Evolutionary conservation across 129 eudicot genomes (phyloP), one percentile per base, ranked within the genome.

Genomic region (Saposhnikovia divaricata): DNA sequence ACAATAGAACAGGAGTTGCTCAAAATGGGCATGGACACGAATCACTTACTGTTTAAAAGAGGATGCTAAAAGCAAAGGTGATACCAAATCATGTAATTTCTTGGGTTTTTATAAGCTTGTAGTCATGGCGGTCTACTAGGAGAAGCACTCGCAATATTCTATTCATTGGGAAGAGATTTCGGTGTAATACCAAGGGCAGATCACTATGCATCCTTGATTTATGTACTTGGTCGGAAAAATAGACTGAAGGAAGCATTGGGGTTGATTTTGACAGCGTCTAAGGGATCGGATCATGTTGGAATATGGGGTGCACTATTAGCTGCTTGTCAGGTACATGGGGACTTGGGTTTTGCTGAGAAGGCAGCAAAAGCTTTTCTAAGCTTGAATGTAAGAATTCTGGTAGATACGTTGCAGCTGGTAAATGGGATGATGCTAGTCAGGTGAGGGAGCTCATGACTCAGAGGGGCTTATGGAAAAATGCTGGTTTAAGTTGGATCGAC

Each of bases 281-380:
- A 42, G 48, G 61, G 85, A 4, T 85, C 77, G 27, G 77, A 85
- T 71, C 84, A 79, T 73, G 73, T 85, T 21, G 81, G 88, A 34
- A 80, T 85, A 75, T 87, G 88, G 90, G 90, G 90, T 73, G 86
- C 88, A 31, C 85, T 87, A 15, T 72, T 87, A 75, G 81, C 74
- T 72, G 76, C 88, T 82, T 82, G 86, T 63, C 66, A 84, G n/a
- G 78, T 87, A 38, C 88, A 87, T 80, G 88, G 86, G 59, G 69
- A 87, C 79, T 34, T 79, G 43, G 85, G 74, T 19, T 76, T 84
- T 80, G 90, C 87, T 14, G 76, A 44, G 48, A 85, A 76, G 53
- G 89, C 91, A 13, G 87, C 87, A 19, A 77, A 83, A 53, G 79
- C 80, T 13, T 69, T 88, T 78, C 83, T 81, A 50, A 78, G 82